Evolutionary conservation across 2,329 filamentous ascomycete genomes (phyloP), one percentile per base, ranked within the genome.

Genomic region (Venturia effusa): DNA sequence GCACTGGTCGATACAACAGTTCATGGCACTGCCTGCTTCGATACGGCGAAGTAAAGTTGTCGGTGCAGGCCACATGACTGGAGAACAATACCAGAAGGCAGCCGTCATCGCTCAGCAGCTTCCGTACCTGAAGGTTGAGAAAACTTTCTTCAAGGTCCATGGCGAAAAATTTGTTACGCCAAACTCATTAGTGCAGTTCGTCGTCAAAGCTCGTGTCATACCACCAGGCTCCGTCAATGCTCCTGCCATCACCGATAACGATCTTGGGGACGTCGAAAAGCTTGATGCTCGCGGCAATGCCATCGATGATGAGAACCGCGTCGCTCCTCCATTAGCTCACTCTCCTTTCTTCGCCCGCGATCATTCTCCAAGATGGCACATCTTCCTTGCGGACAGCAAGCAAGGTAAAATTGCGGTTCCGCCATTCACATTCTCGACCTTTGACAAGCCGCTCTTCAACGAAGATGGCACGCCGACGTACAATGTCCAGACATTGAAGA

Each of bases 121-220:
- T 34, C 94, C 94, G 1, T 84, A 86, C 67, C 81, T 99, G 64
- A 84, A 89, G 65, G 86, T 99, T 13, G 90, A 91, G 71, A 95
- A 92, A 78, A 90, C 92, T 8, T 99, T 96, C 78, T 99, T 99
- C 85, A 99, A 99, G 81, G 95, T 99, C 57, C 88, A 91, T 62
- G 94, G 94, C 72, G 95, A 99, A 78, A 90, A 89, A 68, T 89
- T 88, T 74, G 90, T 99, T 71, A 96, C 93, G 39, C 92, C 94
- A 7, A 90, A 89, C 65, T 96, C 92, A 64, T 83, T 99, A 43
- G 93, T 97, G 27, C 93, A 92, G 67, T 87, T 99, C 37, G 91
- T 99, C 61, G 86, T 99, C 73, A 99, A 99, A 80, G 92, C 89
- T 39, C 91, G 94, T 64, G 89, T 97, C 72, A 87, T 97, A 59